phyloP scores from a whole-genome alignment of 164 flowering plant genomes.

The Umbellularia californica region DNA sequence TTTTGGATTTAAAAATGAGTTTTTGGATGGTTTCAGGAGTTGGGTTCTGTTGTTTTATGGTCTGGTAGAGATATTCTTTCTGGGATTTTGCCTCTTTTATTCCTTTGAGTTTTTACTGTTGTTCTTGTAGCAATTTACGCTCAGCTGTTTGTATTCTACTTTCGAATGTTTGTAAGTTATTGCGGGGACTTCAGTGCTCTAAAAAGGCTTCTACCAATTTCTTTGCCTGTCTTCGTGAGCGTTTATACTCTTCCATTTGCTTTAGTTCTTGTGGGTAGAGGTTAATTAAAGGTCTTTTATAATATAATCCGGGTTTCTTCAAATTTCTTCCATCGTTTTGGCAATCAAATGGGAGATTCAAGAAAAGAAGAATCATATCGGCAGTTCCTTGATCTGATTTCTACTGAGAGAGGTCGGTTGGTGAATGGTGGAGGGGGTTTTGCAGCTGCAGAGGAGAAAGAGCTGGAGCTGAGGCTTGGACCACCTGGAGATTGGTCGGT shows the following conservation, averaged over 20 bases:
- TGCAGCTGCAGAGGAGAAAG: conserved; percentile 48
- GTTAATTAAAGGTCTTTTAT: conserved; percentile 1
- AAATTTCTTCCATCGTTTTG: neutral
- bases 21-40: neutral
- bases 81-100: neutral
- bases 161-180: neutral
- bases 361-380: conserved; percentile 37
- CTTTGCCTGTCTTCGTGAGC: neutral
- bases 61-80: neutral
- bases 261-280: neutral
- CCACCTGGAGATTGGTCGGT: conserved; percentile 57
- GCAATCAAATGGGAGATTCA: conserved; percentile 32
- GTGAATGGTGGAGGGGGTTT: conserved; percentile 22
- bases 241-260: neutral
- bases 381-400: conserved; percentile 50
- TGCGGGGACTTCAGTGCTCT: neutral
- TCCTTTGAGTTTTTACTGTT: neutral
- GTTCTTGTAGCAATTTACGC: too few relatives aligned
- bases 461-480: conserved; percentile 80
- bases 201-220: neutral
- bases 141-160: neutral
- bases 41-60: neutral
- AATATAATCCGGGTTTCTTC: conserved; percentile 6
- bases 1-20: neutral
- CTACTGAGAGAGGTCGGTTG: conserved; percentile 44